Evolutionary conservation across 345 rosid species (phyloP), one percentile per base, ranked within the genome.

Genomic region (Lepidium aucheri): DNA sequence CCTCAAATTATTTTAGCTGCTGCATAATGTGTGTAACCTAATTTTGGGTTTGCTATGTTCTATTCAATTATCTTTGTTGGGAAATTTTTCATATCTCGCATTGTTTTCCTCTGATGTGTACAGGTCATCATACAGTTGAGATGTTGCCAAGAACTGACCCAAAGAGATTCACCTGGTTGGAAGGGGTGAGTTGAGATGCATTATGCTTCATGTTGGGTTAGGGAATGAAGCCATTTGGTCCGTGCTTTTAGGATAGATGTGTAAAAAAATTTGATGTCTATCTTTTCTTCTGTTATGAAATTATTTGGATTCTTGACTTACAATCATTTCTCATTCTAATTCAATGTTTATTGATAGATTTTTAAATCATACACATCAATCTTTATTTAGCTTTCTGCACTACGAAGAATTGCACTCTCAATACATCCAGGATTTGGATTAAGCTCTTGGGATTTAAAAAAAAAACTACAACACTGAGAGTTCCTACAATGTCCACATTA

Each of bases 211-310:
- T 33, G 34, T 65, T 51, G 65, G 53, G 70, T 63, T 60, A 52
- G 53, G 76, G 76, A 65, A 58, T 73, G 76, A 73, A 73, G 76
- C 76, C 61, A 65, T 65, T 26, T 73, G 76, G 76, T 73, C 76
- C 76, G 76, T 73, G 56, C 72, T 72, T 58, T 39, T 73, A 65
- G 65, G 70, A 47, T 72, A 72, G 67, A 73, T 72, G 72, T 73
- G 60, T 63, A 63, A 40, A 53, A 28, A 26, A 4, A n/a, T 34
- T 34, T 33, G 39, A 57, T 65, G 61, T 72, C 72, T 66, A 59
- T 65, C 76, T 65, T 65, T 33, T 42, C 55, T 58, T 59, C 13
- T 5, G 13, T 57, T 51, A 17, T 34, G 24, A 58, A 43, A 8
- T 70, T 53, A 33, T 58, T 45, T 58, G 56, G 49, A 66, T 51